Conservation (phyloP, 2,329 filamentous ascomycete genomes). For the Phaeosphaeriaceae sp. region DNA sequence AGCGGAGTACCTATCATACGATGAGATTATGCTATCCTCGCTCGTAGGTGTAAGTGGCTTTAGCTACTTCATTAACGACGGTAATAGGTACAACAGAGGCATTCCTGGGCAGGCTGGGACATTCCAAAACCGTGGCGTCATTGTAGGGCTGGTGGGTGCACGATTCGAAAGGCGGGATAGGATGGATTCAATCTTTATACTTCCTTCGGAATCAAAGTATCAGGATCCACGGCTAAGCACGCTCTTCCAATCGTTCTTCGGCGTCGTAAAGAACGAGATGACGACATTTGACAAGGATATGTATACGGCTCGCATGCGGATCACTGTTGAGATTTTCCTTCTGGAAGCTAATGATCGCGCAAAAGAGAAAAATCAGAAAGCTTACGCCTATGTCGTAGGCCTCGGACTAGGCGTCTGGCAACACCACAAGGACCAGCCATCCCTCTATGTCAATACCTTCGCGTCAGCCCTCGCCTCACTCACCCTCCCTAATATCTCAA, state of each 20-base stretch:
- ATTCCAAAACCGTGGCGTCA: constrained; percentile 9
- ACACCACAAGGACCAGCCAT: not conserved
- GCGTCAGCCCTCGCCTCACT: constrained; percentile 1
- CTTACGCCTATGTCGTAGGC: constrained; percentile 10
- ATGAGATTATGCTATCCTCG: constrained; percentile 13
- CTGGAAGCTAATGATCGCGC: constrained; percentile 10
- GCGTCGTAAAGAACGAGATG: not conserved
- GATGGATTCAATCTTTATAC: constrained; percentile 9
- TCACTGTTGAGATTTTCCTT: constrained; percentile 10
- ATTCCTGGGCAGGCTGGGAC: not conserved
- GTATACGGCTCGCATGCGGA: constrained; percentile 9
- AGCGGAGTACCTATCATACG: constrained; percentile 9
- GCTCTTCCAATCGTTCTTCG: constrained; percentile 5
- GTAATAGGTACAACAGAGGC: constrained; percentile 3
- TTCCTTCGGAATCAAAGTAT: not conserved
- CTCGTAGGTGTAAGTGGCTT: constrained; percentile 8
- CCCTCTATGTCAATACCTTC: constrained; percentile 10
- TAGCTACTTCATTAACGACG: constrained; percentile 13
- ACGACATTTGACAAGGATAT: constrained; percentile 1
- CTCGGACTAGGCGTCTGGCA: constrained; percentile 12
- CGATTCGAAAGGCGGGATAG: constrained; percentile 8
- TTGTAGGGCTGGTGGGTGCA: constrained; percentile 10
- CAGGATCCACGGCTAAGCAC: constrained; percentile 2
- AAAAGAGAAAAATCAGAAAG: constrained; percentile 3
- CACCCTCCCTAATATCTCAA: constrained; percentile 6